Conservation (phyloP, 495 filamentous ascomycete genomes). For the Hypoxylon lenormandii region DNA sequence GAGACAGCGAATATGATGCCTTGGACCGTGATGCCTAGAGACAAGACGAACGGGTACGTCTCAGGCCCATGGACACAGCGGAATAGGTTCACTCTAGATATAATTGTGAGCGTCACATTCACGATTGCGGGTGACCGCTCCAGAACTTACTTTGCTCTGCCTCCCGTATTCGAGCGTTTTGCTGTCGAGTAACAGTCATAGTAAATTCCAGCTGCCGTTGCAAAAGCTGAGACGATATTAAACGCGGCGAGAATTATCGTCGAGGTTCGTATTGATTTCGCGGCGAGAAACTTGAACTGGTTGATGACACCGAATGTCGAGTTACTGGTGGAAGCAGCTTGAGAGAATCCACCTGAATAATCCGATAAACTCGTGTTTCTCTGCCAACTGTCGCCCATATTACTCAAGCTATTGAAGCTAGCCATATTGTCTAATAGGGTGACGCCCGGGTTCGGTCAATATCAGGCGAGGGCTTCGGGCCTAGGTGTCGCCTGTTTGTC, state of each 20-base stretch:
- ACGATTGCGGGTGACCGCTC: neutral
- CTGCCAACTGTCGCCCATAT: slow-evolving; percentile 54
- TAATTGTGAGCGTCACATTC: slow-evolving; percentile 9
- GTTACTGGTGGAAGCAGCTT: slow-evolving; percentile 52
- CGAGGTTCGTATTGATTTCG: slow-evolving; percentile 61
- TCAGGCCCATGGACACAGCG: slow-evolving; percentile 56
- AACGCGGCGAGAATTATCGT: slow-evolving; percentile 63
- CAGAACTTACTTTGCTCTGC: slow-evolving; percentile 36
- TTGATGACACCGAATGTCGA: slow-evolving; percentile 53
- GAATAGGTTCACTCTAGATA: slow-evolving; percentile 48
- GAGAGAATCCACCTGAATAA: slow-evolving; percentile 49
- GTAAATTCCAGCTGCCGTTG: slow-evolving; percentile 59
- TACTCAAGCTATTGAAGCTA: slow-evolving; percentile 43
- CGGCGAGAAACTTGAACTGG: slow-evolving; percentile 58
- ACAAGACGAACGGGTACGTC: slow-evolving; percentile 61
- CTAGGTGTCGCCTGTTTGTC: slow-evolving; percentile 54
- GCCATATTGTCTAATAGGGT: slow-evolving; percentile 45
- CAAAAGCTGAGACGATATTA: slow-evolving; percentile 62
- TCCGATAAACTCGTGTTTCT: slow-evolving; percentile 53
- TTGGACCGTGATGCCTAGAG: slow-evolving; percentile 60
- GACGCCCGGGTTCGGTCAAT: slow-evolving; percentile 54
- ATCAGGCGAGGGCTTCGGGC: slow-evolving; percentile 61
- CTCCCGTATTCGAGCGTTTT: slow-evolving; percentile 43
- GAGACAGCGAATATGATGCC: slow-evolving; percentile 60
- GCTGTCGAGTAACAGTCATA: slow-evolving; percentile 57